These are phyloP conservation scores for Begonia peltatifolia DNA, from an alignment of 306 rosid genomes.

Conservation along the genomic window DNA sequence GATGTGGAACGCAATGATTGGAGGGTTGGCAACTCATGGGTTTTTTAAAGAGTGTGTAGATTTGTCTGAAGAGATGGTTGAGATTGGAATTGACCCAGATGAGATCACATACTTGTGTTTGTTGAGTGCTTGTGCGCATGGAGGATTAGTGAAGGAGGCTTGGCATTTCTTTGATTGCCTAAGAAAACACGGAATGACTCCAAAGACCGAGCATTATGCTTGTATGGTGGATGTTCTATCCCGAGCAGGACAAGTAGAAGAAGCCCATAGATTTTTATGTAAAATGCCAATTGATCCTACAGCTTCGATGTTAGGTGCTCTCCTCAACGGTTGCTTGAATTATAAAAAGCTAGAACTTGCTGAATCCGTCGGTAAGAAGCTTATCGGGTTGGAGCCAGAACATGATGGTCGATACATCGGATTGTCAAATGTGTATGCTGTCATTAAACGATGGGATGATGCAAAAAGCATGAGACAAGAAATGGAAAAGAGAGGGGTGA, in stretches of 20 bases:
- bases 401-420: constrained; percentile 78
- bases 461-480: constrained; percentile 51
- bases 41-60: constrained; percentile 35
- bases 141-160: constrained; percentile 57
- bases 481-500: constrained; percentile 67
- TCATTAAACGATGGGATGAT: constrained; percentile 56
- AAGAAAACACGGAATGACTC: constrained; percentile 30
- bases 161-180: constrained; percentile 58
- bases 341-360: constrained; percentile 54
- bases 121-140: constrained; percentile 69
- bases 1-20: constrained; percentile 67
- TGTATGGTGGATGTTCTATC: constrained; percentile 71
- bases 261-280: constrained; percentile 48
- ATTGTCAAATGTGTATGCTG: constrained; percentile 51
- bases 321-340: constrained; percentile 51
- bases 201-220: constrained; percentile 53
- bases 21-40: constrained; percentile 75
- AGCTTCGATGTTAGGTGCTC: constrained; percentile 61
- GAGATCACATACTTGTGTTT: constrained; percentile 70
- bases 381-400: constrained; percentile 58
- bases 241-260: constrained; percentile 45
- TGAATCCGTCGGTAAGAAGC: constrained; percentile 54
- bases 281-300: constrained; percentile 55
- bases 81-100: constrained; percentile 38
- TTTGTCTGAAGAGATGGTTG: constrained; percentile 43